phyloP scores from a whole-genome alignment of 257 asterid genomes.

The Lithospermum erythrorhizon region DNA sequence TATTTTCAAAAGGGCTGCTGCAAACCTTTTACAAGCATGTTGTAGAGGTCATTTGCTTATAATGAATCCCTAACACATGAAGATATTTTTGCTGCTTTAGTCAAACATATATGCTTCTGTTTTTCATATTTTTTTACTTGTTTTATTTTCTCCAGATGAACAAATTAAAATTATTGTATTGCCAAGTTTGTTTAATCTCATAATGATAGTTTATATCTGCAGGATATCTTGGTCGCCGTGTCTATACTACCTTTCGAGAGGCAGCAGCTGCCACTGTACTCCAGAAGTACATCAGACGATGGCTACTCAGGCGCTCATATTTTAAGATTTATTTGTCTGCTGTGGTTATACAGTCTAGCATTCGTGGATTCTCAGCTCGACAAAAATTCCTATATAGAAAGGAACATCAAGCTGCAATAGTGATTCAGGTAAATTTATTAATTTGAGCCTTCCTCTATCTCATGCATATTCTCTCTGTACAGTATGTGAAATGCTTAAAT shows the following conservation, averaged over 20 bases:
- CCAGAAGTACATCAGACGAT: conserved; percentile 58
- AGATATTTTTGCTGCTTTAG: background rate
- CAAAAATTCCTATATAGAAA: conserved; percentile 40
- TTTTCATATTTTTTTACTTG: background rate
- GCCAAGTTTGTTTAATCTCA: background rate
- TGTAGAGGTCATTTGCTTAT: conserved; percentile 65
- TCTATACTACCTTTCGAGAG: conserved; percentile 40
- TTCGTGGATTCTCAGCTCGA: conserved; percentile 71
- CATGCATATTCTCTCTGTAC: background rate
- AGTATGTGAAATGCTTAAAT: background rate
- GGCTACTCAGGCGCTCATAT: conserved; percentile 51
- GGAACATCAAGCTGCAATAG: conserved; percentile 68
- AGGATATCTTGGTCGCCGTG: conserved; percentile 64
- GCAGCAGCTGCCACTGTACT: conserved; percentile 55
- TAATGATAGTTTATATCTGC: conserved; percentile 22
- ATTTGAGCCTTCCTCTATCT: conserved; percentile 3
- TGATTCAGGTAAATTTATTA: conserved; percentile 58
- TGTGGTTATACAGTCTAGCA: conserved; percentile 49
- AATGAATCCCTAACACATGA: background rate
- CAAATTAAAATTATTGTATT: background rate
- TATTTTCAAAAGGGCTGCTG: conserved; percentile 42
- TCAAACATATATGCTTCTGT: background rate
- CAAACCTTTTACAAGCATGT: conserved; percentile 69
- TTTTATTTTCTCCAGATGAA: background rate
- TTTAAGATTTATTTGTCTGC: conserved; percentile 47